Evolutionary conservation across 2,329 filamentous ascomycete genomes (phyloP).

Genomic region (Teratosphaeria pseudoeucalypti): DNA sequence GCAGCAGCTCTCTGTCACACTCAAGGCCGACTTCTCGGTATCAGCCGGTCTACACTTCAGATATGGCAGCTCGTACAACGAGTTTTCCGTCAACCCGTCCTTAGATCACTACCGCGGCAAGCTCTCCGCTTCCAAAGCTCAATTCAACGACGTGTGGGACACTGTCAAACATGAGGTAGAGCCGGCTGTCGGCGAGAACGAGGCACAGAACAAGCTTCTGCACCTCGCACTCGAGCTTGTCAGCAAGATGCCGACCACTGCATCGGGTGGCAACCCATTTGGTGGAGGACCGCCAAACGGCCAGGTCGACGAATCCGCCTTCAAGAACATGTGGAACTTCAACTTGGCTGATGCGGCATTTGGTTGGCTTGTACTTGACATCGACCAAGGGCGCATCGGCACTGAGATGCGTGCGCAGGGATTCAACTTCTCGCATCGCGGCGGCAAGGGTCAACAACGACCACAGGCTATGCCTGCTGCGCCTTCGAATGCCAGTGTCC

Average conservation of each 20-base stretch:
- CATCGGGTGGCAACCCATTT: slow-evolving; percentile 93
- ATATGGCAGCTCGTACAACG: slow-evolving; percentile 98
- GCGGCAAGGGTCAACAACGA: slow-evolving; percentile 52
- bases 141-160: slow-evolving; percentile 99
- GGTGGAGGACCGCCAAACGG: slow-evolving; percentile 74
- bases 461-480: slow-evolving; percentile 29
- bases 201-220: slow-evolving; percentile 83
- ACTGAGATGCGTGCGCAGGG: slow-evolving; percentile 98
- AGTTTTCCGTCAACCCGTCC: slow-evolving; percentile 97
- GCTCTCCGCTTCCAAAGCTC: slow-evolving; percentile 92
- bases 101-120: slow-evolving; percentile 98
- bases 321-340: slow-evolving; percentile 99
- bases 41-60: slow-evolving; percentile 96
- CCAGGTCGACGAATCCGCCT: slow-evolving; percentile 93
- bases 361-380: slow-evolving; percentile 87
- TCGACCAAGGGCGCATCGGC: slow-evolving; percentile 89
- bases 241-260: slow-evolving; percentile 94
- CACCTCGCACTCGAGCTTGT: slow-evolving; percentile 87
- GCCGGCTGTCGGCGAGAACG: slow-evolving; percentile 84
- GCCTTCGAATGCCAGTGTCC: slow-evolving; percentile 27
- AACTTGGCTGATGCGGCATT: slow-evolving; percentile 96
- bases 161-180: slow-evolving; percentile 95
- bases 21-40: slow-evolving; percentile 97
- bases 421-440: slow-evolving; percentile 97
- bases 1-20: slow-evolving; percentile 92